Base-by-base conservation (phyloP, 192 early-diverging fungal species). In the Entomortierella lignicola region DNA sequence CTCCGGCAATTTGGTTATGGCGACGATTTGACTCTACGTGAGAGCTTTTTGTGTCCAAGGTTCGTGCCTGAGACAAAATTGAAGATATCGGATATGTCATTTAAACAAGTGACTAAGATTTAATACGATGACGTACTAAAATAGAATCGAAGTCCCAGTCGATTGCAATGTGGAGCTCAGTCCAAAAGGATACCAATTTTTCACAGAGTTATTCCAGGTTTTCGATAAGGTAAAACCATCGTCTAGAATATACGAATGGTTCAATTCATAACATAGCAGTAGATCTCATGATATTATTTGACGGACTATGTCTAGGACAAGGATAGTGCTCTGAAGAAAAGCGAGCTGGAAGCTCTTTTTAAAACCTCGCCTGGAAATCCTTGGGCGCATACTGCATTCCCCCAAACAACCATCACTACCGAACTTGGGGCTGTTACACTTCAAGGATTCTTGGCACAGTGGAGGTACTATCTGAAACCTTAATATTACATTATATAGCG, bases 371-470 rank as follows among this genome's bases (percentile, higher is more conserved):
- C 97, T 0, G 94, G 93, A 12, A 94, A 93, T 65, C 98, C 98
- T n/a, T 99, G 98, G 98, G 86, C 87, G 44, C 87, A 89, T 55
- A 91, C 90, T 21, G 92, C 86, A 37, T 97, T 97, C 63, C 94
- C 95, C 13, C 90, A 96, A 61, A 94, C 95, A 4, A 96, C 95
- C 1, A 92, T 97, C 17, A 96, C 95, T 41, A 94, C 95, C 27
- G 93, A 94, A 44, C 86, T 93, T 1, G 96, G 95, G 18, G 90
- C 91, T 15, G 93, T 99, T 11, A 97, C 98, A 4, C 84, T 98
- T 55, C 96, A 97, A 80, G 96, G 97, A 20, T 99, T 96, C 85
- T 82, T 99, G 29, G 97, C 96, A n/a, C 97, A 98, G 73, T 99
- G 98, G 98, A 97, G 93, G 93, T 94, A 75, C 12, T 11, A 15